These are phyloP conservation scores for Phaeosphaeriaceae sp. DNA, from an alignment of 2,329 filamentous ascomycete species.

Conservation along the genomic window DNA sequence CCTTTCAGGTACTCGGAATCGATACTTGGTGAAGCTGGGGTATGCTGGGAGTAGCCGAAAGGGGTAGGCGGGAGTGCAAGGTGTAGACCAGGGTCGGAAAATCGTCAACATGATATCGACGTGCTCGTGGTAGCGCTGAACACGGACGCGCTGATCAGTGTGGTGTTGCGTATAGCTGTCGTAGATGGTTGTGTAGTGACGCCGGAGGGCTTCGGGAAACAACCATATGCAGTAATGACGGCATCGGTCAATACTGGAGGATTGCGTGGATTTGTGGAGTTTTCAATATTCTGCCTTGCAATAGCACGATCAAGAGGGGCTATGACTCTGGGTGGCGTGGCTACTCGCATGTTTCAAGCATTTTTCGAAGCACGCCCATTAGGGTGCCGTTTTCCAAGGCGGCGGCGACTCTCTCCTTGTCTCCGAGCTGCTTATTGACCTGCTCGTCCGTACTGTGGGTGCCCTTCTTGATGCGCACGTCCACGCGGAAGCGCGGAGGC, in stretches of 20 bases:
- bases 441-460: slow-evolving; percentile 95
- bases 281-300: neutral
- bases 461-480: slow-evolving; percentile 93
- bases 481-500: slow-evolving; percentile 88
- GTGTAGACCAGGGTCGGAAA: neutral
- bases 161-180: neutral
- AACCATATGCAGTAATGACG: too few relatives aligned
- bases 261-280: neutral
- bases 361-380: slow-evolving; percentile 87
- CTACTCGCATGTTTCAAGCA: slow-evolving; percentile 84
- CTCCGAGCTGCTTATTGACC: slow-evolving; percentile 93
- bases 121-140: neutral
- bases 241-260: too few relatives aligned
- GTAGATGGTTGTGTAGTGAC: neutral
- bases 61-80: neutral
- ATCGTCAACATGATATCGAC: neutral
- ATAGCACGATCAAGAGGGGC: too few relatives aligned
- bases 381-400: slow-evolving; percentile 93
- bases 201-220: too few relatives aligned
- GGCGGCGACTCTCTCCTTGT: slow-evolving; percentile 95
- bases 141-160: neutral
- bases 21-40: slow-evolving; percentile 7
- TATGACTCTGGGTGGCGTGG: neutral
- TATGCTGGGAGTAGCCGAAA: slow-evolving; percentile 4
- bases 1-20: slow-evolving; percentile 1